These are phyloP conservation scores for Musa schizocarpa DNA, from an alignment of 176 grass and related monocot genomes.

Conservation along the genomic window DNA sequence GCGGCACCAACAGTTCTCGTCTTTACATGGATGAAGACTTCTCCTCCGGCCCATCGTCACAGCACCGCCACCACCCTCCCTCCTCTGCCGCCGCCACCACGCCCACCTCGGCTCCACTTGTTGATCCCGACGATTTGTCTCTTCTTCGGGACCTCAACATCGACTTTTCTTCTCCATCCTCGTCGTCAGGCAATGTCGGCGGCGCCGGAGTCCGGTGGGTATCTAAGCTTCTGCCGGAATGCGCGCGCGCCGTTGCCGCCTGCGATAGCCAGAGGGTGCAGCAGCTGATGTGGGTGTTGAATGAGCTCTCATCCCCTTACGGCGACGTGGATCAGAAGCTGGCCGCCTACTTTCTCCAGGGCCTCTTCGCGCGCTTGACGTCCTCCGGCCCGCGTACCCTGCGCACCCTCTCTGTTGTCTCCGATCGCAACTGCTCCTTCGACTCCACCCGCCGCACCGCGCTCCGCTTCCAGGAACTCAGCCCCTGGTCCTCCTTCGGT, in stretches of 20 bases:
- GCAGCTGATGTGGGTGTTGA: slow-evolving; percentile 96
- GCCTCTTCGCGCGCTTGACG: slow-evolving; percentile 69
- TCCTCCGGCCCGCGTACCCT: slow-evolving; percentile 62
- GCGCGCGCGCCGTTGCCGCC: slow-evolving; percentile 60
- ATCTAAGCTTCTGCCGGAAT: slow-evolving; percentile 62
- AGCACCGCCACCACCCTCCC: slow-evolving; percentile 44
- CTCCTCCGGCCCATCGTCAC: slow-evolving; percentile 82
- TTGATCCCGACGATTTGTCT: slow-evolving; percentile 60
- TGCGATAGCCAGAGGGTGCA: slow-evolving; percentile 72
- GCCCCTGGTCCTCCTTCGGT: slow-evolving; percentile 90
- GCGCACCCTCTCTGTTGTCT: slow-evolving; percentile 59
- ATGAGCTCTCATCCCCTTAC: slow-evolving; percentile 86
- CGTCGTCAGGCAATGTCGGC: slow-evolving; percentile 39
- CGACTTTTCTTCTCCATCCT: slow-evolving; percentile 77
- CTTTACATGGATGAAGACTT: slow-evolving; percentile 99
- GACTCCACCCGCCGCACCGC: slow-evolving; percentile 80
- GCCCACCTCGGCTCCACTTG: slow-evolving; percentile 47
- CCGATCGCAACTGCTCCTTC: slow-evolving; percentile 79
- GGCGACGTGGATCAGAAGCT: slow-evolving; percentile 93
- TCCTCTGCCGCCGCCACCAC: slow-evolving; percentile 30
- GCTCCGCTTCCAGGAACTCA: slow-evolving; percentile 82
- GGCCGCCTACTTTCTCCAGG: slow-evolving; percentile 82
- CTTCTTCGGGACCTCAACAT: slow-evolving; percentile 84
- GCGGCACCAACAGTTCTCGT: slow-evolving; percentile 43
- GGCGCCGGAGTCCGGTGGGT: slow-evolving; percentile 50